phyloP scores from a whole-genome alignment of 805 yeast species.

The Saturnispora serradocipensis region DNA sequence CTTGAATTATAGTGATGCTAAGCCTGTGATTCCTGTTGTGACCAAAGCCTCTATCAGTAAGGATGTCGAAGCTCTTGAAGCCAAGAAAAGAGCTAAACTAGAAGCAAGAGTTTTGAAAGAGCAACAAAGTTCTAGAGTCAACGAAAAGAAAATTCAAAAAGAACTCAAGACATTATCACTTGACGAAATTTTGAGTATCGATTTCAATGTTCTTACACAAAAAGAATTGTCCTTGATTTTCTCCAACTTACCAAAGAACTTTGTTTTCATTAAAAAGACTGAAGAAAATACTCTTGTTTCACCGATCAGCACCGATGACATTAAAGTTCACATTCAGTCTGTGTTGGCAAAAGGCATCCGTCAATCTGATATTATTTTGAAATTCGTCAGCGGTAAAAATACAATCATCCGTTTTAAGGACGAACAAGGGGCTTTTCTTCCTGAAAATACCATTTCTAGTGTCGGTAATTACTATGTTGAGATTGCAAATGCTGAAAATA shows the following conservation, averaged over 20 bases:
- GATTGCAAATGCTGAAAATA: slow-evolving; percentile 16
- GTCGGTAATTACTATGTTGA: slow-evolving; percentile 20
- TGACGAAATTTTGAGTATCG: slow-evolving; percentile 22
- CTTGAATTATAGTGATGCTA: slow-evolving; percentile 30
- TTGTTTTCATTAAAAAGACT: slow-evolving; percentile 21
- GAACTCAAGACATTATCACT: slow-evolving; percentile 15
- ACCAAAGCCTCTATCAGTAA: slow-evolving; percentile 12
- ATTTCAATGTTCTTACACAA: slow-evolving; percentile 17
- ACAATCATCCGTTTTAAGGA: slow-evolving; percentile 14
- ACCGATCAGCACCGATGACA: slow-evolving; percentile 6
- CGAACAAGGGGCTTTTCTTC: slow-evolving; percentile 12
- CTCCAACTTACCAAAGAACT: slow-evolving; percentile 21
- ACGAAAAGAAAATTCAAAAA: slow-evolving; percentile 1
- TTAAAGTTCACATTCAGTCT: slow-evolving; percentile 9
- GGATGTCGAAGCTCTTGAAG: slow-evolving; percentile 11
- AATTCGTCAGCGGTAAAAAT: slow-evolving; percentile 18
- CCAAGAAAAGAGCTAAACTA: slow-evolving; percentile 8
- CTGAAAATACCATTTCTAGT: slow-evolving; percentile 9
- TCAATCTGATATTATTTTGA: slow-evolving; percentile 12
- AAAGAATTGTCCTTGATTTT: slow-evolving; percentile 17
- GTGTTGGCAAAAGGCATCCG: slow-evolving; percentile 7
- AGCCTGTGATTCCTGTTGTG: slow-evolving; percentile 28
- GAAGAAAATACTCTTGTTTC: slow-evolving; percentile 13
- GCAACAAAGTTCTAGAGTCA: slow-evolving; percentile 3
- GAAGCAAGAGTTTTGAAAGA: slow-evolving; percentile 8